Conservation (phyloP, 257 asterid genomes). For the Cruciata laevipes region DNA sequence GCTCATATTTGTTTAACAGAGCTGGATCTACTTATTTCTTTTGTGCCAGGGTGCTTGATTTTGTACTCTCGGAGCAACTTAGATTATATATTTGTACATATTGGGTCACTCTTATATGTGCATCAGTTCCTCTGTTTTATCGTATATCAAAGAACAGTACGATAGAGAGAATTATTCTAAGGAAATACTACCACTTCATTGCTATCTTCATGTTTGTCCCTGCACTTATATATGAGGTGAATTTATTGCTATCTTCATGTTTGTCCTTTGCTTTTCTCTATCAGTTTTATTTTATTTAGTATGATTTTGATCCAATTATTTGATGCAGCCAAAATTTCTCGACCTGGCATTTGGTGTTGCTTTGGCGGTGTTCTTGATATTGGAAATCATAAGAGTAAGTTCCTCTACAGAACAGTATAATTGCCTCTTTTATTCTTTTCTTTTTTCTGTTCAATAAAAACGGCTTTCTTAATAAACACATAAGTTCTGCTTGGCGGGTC, state of each 20-base stretch:
- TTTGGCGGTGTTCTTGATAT: conserved; percentile 70
- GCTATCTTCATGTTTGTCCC: conserved; percentile 57
- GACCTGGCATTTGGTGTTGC: conserved; percentile 93
- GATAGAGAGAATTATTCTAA: conserved; percentile 91
- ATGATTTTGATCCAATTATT: conserved; percentile 12
- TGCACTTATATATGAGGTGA: conserved; percentile 48
- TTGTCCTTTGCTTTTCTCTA: conserved; percentile 13
- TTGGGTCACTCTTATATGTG: conserved; percentile 68
- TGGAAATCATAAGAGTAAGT: conserved; percentile 93
- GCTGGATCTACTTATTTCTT: conserved; percentile 15
- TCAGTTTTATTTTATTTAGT: not conserved
- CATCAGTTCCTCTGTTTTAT: conserved; percentile 69
- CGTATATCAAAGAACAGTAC: conserved; percentile 70
- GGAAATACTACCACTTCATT: conserved; percentile 93
- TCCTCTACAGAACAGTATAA: conserved; percentile 12
- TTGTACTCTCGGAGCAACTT: conserved; percentile 71
- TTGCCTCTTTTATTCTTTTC: not conserved
- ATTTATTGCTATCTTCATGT: conserved; percentile 44
- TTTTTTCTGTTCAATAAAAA: not conserved
- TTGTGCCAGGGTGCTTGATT: conserved; percentile 63
- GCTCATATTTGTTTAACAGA: not conserved
- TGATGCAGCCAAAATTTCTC: conserved; percentile 45
- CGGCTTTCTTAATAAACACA: not conserved
- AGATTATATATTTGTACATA: conserved; percentile 69
- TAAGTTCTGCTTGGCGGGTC: not conserved